Evolutionary conservation across 306 rosid genomes (phyloP).

Genomic region (Vachellia collinsii): DNA sequence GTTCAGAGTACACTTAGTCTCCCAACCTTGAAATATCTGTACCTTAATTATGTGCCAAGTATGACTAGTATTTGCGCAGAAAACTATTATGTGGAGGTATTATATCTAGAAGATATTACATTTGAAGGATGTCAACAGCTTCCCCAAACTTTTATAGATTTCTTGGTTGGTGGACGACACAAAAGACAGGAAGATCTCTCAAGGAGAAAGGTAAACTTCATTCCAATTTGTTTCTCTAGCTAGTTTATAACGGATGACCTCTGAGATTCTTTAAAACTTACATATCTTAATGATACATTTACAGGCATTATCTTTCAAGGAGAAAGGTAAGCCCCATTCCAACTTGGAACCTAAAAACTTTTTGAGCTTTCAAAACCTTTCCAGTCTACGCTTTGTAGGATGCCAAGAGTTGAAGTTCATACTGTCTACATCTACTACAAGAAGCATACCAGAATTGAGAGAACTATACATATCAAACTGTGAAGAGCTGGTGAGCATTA

Average conservation of each 20-base stretch:
- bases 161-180: too few species aligned
- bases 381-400: neutral
- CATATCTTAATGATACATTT: neutral
- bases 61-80: neutral
- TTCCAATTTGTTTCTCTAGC: too few species aligned
- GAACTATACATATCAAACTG: neutral
- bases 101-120: too few species aligned
- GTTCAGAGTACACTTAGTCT: slow-evolving; percentile 5
- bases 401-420: slow-evolving; percentile 15
- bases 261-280: neutral
- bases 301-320: neutral
- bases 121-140: too few species aligned
- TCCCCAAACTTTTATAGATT: too few species aligned
- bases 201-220: too few species aligned
- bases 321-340: too few species aligned
- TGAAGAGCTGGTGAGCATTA: slow-evolving; percentile 1
- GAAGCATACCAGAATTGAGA: slow-evolving; percentile 11
- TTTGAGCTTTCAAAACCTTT: slow-evolving; percentile 8
- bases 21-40: slow-evolving; percentile 5
- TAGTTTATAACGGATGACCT: neutral
- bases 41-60: slow-evolving; percentile 4
- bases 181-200: too few species aligned
- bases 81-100: neutral
- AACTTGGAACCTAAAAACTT: too few species aligned
- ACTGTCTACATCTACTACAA: neutral